Percentiles rank a stretch among this genome's conserved stretches.
phyloP scores from a whole-genome alignment of 169 alveolate species.

The Cryptosporidium canis region DNA sequence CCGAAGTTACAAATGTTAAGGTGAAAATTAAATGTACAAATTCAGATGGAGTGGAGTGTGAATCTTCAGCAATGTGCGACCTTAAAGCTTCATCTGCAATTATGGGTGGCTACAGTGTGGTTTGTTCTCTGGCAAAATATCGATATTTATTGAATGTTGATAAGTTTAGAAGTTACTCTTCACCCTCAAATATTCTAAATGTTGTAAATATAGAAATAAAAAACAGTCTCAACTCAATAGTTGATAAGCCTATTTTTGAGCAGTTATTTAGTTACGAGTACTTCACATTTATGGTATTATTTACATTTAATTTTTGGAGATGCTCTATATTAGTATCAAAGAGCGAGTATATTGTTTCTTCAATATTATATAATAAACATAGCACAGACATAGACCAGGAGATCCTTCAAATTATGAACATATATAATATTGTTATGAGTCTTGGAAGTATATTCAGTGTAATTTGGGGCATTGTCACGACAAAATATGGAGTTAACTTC shows the following conservation, averaged over 20 bases:
- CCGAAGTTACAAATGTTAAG: constrained; percentile 47
- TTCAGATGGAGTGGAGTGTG: constrained; percentile 6
- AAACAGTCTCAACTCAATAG: neutral
- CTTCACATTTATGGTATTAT: constrained; percentile 43
- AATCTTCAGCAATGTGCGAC: constrained; percentile 15
- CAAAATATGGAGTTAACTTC: constrained; percentile 66
- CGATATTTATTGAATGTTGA: constrained; percentile 12
- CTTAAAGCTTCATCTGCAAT: constrained; percentile 63
- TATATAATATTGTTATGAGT: constrained; percentile 53
- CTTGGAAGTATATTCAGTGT: constrained; percentile 66
- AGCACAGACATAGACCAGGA: neutral
- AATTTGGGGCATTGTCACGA: constrained; percentile 58
- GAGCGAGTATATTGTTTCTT: constrained; percentile 57
- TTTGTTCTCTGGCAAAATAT: constrained; percentile 59
- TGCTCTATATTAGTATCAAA: constrained; percentile 63
- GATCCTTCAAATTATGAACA: constrained; percentile 24
- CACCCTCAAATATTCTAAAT: neutral
- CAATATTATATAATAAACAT: neutral
- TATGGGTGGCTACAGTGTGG: constrained; percentile 72
- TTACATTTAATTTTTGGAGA: constrained; percentile 66
- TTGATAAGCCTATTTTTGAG: neutral
- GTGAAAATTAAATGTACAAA: neutral
- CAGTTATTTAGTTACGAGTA: constrained; percentile 56
- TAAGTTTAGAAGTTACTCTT: constrained; percentile 33
- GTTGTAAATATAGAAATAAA: neutral